Base-by-base conservation (phyloP, 352 stramenopile species). In the Elongisporangium prolatum region DNA sequence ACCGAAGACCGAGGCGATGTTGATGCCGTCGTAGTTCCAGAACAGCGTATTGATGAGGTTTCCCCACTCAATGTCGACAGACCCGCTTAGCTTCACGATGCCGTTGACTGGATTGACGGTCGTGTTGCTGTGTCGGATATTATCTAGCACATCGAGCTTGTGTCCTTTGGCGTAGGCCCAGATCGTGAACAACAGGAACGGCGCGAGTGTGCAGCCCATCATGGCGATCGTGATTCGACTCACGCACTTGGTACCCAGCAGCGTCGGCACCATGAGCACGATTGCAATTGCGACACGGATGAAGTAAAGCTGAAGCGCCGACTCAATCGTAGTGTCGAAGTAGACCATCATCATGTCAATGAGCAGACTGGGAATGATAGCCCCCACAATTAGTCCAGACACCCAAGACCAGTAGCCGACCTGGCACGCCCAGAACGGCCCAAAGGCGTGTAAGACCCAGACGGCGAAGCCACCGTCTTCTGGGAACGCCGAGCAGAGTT, bases 11-110 rank as follows among this genome's bases (percentile, higher is more conserved):
- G 84, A 90, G 2, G 82, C 88, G 50, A 69, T 80, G 60, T 97
- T 93, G 65, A 95, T 98, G n/a, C 82, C 90, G 65, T 97, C 97
- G 28, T 96, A 85, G 63, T 94, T 95, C 91, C 91, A 98, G 65
- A 97, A 97, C 20, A 98, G 72, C 48, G 93, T 96, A 65, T 97
- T 98, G 11, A 97, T 56, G 22, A 91, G 90, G n/a, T 81, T 67
- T 17, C 77, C 64, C 86, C 87, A 97, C 7, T 94, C 40, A 40
- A 80, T 81, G 10, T 56, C 28, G 4, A 74, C 24, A 2, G 22
- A 13, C 2, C 70, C 67, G 3, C 53, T 38, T 4, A 53, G 20
- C n/a, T n/a, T n/a, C n/a, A n/a, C n/a, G n/a, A n/a, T n/a, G n/a
- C n/a, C n/a, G n/a, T n/a, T n/a, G n/a, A n/a, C n/a, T n/a, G n/a